These are phyloP conservation scores for Naegleria lovaniensis DNA, from an alignment of 208 protist species.

Conservation along the genomic window DNA sequence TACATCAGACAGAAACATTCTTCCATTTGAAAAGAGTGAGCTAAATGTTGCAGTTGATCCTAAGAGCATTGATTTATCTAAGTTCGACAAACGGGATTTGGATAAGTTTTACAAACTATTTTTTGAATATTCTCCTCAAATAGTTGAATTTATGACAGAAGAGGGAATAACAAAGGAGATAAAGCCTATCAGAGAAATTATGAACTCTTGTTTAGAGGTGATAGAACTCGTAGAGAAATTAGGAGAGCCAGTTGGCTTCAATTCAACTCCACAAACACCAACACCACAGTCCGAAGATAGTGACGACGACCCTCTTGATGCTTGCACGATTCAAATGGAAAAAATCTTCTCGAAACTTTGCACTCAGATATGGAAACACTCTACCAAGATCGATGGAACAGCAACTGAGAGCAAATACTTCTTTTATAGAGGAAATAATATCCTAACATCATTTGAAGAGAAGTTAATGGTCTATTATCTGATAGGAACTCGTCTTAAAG, in stretches of 20 bases:
- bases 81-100: background rate
- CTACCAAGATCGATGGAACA: background rate
- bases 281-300: background rate
- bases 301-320: background rate
- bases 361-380: background rate
- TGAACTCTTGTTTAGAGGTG: background rate
- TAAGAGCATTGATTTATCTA: background rate
- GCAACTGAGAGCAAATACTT: background rate
- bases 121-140: background rate
- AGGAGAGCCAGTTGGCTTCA: background rate
- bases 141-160: background rate
- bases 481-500: background rate
- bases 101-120: conserved; percentile 14
- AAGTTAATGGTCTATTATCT: background rate
- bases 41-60: background rate
- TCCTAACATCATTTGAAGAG: background rate
- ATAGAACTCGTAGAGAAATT: background rate
- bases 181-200: background rate
- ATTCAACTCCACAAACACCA: background rate
- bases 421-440: conserved; percentile 14
- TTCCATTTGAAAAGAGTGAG: background rate
- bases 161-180: background rate
- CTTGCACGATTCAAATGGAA: background rate
- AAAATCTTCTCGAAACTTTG: background rate
- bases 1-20: background rate